phyloP scores from a whole-genome alignment of 2,329 filamentous ascomycete genomes.

The Ceratocystis destructans region DNA sequence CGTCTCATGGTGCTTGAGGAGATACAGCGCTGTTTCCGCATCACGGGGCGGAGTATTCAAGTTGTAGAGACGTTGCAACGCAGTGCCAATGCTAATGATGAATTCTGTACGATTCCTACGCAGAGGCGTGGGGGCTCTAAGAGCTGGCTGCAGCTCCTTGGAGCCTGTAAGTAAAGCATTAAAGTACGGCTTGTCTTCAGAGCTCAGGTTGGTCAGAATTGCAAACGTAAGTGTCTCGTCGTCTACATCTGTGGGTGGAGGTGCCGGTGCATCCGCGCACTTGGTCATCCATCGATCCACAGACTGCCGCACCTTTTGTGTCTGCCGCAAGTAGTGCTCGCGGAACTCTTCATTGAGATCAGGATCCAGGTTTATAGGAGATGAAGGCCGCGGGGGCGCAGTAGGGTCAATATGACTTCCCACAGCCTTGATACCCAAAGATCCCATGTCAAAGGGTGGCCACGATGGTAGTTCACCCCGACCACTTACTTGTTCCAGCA shows the following conservation, averaged over 20 bases:
- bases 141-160: constrained; percentile 40
- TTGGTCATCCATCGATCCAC: constrained; percentile 82
- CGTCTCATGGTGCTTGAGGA: constrained; percentile 66
- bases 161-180: constrained; percentile 60
- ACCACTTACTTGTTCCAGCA: constrained; percentile 82
- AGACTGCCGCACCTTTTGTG: constrained; percentile 79
- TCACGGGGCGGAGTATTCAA: constrained; percentile 61
- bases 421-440: constrained; percentile 46
- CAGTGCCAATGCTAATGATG: constrained; percentile 58
- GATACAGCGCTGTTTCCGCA: constrained; percentile 71
- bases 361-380: constrained; percentile 66
- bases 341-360: constrained; percentile 89
- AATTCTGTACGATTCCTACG: constrained; percentile 56
- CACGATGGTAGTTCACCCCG: constrained; percentile 72
- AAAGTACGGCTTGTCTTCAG: constrained; percentile 65
- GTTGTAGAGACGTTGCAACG: constrained; percentile 75
- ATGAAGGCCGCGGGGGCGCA: constrained; percentile 41
- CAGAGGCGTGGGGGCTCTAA: constrained; percentile 55
- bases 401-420: constrained; percentile 48
- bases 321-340: constrained; percentile 82
- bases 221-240: constrained; percentile 90
- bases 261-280: constrained; percentile 59
- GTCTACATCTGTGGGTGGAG: constrained; percentile 76
- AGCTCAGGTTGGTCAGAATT: constrained; percentile 73
- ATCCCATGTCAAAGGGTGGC: constrained; percentile 70